Percentiles rank a stretch among this genome's conserved stretches.
These are phyloP conservation scores for Taxillus chinensis DNA, from an alignment of 164 flowering plant genomes.

Conservation along the genomic window DNA sequence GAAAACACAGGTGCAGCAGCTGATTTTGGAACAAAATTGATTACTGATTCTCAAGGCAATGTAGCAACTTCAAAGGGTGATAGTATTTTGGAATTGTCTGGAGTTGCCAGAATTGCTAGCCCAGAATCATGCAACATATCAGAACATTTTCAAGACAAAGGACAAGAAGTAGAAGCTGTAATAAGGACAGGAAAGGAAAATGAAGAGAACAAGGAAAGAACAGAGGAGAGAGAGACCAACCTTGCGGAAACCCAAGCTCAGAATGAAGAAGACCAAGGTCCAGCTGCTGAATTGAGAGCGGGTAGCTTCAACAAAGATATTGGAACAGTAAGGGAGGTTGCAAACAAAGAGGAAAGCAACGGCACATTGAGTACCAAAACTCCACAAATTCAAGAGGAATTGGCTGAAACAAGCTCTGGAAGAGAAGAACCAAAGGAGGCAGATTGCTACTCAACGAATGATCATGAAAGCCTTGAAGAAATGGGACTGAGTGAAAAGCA, in stretches of 20 bases:
- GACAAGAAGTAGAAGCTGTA: constrained; percentile 6
- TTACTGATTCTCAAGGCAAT: constrained; percentile 10
- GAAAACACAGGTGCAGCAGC: constrained; percentile 11
- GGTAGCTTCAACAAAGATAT: constrained; percentile 6
- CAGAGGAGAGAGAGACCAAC: constrained; percentile 1
- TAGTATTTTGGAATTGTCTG: constrained; percentile 25
- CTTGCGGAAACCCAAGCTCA: constrained; percentile 7
- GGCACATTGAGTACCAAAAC: not conserved
- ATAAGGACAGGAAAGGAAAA: constrained; percentile 7
- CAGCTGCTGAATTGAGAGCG: not conserved
- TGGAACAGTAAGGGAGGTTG: not conserved
- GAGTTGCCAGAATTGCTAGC: constrained; percentile 13
- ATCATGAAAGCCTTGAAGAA: constrained; percentile 9
- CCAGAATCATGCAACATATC: constrained; percentile 16
- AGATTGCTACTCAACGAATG: not conserved
- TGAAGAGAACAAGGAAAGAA: constrained; percentile 3
- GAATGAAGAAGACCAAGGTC: not conserved
- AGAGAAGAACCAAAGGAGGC: constrained; percentile 7
- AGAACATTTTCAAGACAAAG: constrained; percentile 12
- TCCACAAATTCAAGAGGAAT: constrained; percentile 8
- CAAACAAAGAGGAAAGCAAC: constrained; percentile 3
- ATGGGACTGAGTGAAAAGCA: constrained; percentile 8
- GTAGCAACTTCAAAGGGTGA: constrained; percentile 21
- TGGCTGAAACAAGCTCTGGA: constrained; percentile 5
- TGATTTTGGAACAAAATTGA: constrained; percentile 3